These are phyloP conservation scores for Leccinum olivaceopallidum DNA, from an alignment of 768 basidiomycete genomes.

Conservation along the genomic window DNA sequence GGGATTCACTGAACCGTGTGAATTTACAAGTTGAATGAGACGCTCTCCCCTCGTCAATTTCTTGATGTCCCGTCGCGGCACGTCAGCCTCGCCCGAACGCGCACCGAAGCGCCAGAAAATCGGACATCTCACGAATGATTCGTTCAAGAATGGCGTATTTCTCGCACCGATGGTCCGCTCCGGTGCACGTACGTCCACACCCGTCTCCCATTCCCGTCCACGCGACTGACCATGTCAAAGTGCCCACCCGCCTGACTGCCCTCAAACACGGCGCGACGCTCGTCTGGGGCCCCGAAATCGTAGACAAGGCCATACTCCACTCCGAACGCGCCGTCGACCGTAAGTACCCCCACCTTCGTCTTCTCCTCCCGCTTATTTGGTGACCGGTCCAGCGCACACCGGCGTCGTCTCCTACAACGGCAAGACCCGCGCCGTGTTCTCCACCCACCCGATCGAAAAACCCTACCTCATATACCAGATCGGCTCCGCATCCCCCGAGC, in stretches of 20 bases:
- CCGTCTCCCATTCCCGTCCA: not conserved
- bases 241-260: conserved; percentile 82
- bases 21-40: not conserved
- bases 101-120: conserved; percentile 54
- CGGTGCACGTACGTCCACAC: conserved; percentile 65
- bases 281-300: conserved; percentile 96
- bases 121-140: conserved; percentile 62
- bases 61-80: conserved; percentile 51
- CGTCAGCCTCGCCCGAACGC: conserved; percentile 39
- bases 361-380: conserved; percentile 1
- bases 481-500: conserved; percentile 84
- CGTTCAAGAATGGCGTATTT: conserved; percentile 88
- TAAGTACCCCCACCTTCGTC: conserved; percentile 39
- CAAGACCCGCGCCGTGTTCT: conserved; percentile 82
- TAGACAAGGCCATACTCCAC: conserved; percentile 94
- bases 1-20: not conserved
- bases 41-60: not conserved
- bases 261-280: conserved; percentile 92
- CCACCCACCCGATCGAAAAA: conserved; percentile 93
- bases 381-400: conserved; percentile 58
- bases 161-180: conserved; percentile 99
- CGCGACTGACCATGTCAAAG: conserved; percentile 40
- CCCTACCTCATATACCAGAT: conserved; percentile 95
- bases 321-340: conserved; percentile 83
- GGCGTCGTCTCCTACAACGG: conserved; percentile 90